phyloP scores from a whole-genome alignment of 352 stramenopile species.

The Phytophthora sp. region DNA sequence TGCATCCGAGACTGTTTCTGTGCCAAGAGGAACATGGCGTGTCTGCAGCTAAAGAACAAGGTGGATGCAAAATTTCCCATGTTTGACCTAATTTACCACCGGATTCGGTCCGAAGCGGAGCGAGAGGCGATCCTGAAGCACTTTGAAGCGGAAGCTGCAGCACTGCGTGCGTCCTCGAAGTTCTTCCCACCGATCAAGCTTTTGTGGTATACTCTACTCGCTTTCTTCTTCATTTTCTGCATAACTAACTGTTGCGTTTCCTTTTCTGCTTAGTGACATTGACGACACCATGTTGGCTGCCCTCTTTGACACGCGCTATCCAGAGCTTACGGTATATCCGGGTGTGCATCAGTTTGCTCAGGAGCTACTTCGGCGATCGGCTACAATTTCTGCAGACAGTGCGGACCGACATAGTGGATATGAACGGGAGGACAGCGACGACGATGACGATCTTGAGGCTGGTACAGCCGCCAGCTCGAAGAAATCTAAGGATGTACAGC shows the following conservation, averaged over 20 bases:
- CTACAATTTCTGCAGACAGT: constrained; percentile 20
- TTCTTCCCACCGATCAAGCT: constrained; percentile 71
- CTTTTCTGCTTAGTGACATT: constrained; percentile 59
- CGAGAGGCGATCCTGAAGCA: constrained; percentile 67
- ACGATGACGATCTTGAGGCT: constrained; percentile 30
- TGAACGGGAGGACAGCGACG: constrained; percentile 33
- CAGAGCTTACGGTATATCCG: constrained; percentile 82
- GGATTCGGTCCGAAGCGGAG: constrained; percentile 46
- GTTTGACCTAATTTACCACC: constrained; percentile 75
- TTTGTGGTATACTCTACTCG: constrained; percentile 48
- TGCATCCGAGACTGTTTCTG: constrained; percentile 69
- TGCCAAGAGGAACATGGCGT: constrained; percentile 42
- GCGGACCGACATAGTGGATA: constrained; percentile 29
- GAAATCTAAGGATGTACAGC: constrained; percentile 38
- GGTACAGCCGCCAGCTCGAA: constrained; percentile 6
- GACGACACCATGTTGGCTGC: constrained; percentile 82
- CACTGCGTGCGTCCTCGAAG: constrained; percentile 24
- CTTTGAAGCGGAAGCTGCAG: constrained; percentile 59
- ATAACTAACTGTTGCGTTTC: neutral
- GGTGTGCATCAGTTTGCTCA: constrained; percentile 85
- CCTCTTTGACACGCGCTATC: constrained; percentile 83
- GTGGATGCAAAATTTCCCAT: constrained; percentile 73
- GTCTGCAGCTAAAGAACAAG: constrained; percentile 67
- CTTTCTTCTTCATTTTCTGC: neutral
- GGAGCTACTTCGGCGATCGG: constrained; percentile 60